These are phyloP conservation scores for peach (Prunus persica) DNA, from an alignment of 306 rosid genomes.

Conservation along the genomic window DNA sequence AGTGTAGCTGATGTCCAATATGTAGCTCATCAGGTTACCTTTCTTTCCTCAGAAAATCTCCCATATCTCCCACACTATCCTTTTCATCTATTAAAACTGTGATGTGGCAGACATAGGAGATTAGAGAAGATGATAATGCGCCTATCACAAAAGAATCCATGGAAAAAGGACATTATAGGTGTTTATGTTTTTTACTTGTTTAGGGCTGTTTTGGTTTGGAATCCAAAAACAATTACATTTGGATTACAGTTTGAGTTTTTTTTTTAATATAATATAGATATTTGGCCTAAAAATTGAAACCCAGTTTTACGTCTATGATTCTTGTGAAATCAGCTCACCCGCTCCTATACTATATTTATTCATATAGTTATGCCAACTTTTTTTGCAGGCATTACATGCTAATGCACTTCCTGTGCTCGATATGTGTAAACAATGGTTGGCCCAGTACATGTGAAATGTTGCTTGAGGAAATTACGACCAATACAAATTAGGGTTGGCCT, in stretches of 20 bases:
- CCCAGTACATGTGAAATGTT: constrained; percentile 74
- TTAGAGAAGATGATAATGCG: neutral
- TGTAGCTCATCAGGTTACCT: constrained; percentile 93
- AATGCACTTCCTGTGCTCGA: constrained; percentile 97
- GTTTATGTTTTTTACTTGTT: neutral
- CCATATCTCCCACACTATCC: neutral
- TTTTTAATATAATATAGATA: no score
- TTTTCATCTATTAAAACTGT: no score
- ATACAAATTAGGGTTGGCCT: constrained; percentile 15
- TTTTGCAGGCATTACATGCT: constrained; percentile 90
- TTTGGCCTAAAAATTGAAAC: neutral
- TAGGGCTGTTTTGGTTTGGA: neutral
- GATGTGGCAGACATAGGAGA: neutral
- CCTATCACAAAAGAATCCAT: neutral
- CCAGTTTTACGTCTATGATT: neutral
- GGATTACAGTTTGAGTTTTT: no score
- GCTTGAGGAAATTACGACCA: constrained; percentile 14
- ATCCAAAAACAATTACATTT: no score
- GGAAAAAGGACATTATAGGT: neutral
- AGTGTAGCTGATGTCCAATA: constrained; percentile 99
- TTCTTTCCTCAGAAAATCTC: constrained; percentile 15
- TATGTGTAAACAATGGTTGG: constrained; percentile 99
- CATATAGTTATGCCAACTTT: constrained; percentile 20
- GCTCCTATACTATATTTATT: constrained; percentile 5
- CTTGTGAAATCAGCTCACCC: neutral